Percentiles rank a stretch among this genome's conserved stretches.
phyloP scores from a whole-genome alignment of 345 rosid species.

The Syzygium aqueum region DNA sequence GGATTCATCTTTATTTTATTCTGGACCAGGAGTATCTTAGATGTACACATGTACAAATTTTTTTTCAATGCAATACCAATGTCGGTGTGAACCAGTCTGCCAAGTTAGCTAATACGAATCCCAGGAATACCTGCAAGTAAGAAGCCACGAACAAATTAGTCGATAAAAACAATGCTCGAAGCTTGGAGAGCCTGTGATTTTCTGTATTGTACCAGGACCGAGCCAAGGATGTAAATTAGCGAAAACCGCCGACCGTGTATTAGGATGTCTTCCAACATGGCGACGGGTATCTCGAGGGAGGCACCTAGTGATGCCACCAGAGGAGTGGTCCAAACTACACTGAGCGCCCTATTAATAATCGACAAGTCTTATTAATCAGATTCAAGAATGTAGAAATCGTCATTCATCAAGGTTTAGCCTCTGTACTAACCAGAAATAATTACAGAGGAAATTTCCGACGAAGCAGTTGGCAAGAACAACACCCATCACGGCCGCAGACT shows the following conservation, averaged over 20 bases:
- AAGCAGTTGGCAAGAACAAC: slow-evolving; percentile 22
- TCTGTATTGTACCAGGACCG: slow-evolving; percentile 14
- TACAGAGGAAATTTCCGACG: slow-evolving; percentile 25
- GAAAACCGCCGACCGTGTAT: slow-evolving; percentile 28
- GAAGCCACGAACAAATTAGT: background rate
- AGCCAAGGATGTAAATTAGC: slow-evolving; percentile 14
- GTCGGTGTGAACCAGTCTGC: slow-evolving; percentile 20
- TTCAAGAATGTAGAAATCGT: background rate
- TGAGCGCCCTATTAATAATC: slow-evolving; percentile 21
- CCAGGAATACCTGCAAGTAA: slow-evolving; percentile 23
- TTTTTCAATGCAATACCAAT: background rate
- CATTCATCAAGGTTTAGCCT: background rate
- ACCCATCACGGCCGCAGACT: slow-evolving; percentile 13
- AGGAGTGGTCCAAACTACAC: slow-evolving; percentile 38
- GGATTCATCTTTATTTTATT: background rate
- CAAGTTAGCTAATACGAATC: slow-evolving; percentile 23
- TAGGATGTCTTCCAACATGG: slow-evolving; percentile 35
- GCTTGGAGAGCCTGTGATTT: background rate
- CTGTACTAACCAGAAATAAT: slow-evolving; percentile 25
- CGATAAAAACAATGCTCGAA: background rate
- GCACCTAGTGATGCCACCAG: slow-evolving; percentile 29
- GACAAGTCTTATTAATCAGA: background rate
- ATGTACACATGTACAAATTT: background rate
- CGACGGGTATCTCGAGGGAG: slow-evolving; percentile 34
- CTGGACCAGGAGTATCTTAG: background rate